Evolutionary conservation across 129 eudicot species (phyloP).

Genomic region (Artemisia tridentata): DNA sequence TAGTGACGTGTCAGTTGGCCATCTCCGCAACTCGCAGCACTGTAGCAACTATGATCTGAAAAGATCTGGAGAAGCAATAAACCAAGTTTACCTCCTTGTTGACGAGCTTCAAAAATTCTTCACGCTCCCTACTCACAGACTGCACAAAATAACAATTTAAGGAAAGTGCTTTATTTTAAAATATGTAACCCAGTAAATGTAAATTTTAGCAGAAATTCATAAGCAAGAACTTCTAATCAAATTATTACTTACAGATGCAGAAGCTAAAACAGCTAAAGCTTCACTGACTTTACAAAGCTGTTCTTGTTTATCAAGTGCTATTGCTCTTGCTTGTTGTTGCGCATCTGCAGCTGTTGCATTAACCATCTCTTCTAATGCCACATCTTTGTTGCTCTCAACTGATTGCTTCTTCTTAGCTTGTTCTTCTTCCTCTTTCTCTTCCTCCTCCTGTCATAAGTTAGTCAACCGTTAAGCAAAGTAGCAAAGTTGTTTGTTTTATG

Average conservation of each 20-base stretch:
- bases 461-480: slow-evolving; percentile 13
- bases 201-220: slow-evolving; percentile 6
- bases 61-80: slow-evolving; percentile 11
- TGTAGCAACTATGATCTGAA: slow-evolving; percentile 6
- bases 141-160: slow-evolving; percentile 41
- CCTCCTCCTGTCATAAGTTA: slow-evolving; percentile 61
- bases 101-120: slow-evolving; percentile 92
- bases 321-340: slow-evolving; percentile 62
- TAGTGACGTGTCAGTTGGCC: background rate
- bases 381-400: slow-evolving; percentile 47
- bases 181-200: background rate
- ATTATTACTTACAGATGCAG: slow-evolving; percentile 76
- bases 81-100: slow-evolving; percentile 71
- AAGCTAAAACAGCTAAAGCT: slow-evolving; percentile 94
- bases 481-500: no score
- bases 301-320: slow-evolving; percentile 76
- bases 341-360: slow-evolving; percentile 62
- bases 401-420: slow-evolving; percentile 68
- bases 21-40: background rate
- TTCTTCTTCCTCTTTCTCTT: slow-evolving; percentile 84
- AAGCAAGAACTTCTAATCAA: background rate
- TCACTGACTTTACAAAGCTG: slow-evolving; percentile 91
- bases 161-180: background rate
- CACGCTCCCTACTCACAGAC: slow-evolving; percentile 98
- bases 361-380: slow-evolving; percentile 84